These are phyloP conservation scores for Trametes punicea DNA, from an alignment of 768 basidiomycete species.

Conservation along the genomic window DNA sequence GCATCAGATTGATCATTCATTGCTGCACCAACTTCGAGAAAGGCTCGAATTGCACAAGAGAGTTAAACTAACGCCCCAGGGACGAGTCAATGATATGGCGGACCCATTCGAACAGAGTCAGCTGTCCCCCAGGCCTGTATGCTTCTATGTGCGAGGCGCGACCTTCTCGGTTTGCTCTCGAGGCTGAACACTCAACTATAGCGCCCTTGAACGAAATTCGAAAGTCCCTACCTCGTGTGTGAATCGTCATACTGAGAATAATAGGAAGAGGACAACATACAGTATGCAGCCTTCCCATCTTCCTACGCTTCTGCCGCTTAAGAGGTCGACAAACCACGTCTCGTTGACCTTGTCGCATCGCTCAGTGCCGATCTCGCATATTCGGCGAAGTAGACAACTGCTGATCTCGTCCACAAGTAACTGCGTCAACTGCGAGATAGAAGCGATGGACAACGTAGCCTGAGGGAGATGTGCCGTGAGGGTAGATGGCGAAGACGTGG, in stretches of 20 bases:
- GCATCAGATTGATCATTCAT: background rate
- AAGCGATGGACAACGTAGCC: conserved; percentile 69
- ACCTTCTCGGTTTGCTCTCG: conserved; percentile 20
- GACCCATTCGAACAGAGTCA: conserved; percentile 55
- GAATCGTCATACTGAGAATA: background rate
- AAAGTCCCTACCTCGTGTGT: conserved; percentile 50
- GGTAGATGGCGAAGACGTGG: conserved; percentile 70
- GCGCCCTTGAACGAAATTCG: conserved; percentile 51
- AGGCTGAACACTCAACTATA: conserved; percentile 56
- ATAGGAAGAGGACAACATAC: conserved; percentile 44
- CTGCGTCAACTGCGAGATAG: conserved; percentile 72
- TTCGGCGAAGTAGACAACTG: conserved; percentile 60
- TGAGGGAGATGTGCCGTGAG: conserved; percentile 78
- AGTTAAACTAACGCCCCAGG: conserved; percentile 2
- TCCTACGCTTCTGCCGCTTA: conserved; percentile 60
- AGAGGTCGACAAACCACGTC: conserved; percentile 76
- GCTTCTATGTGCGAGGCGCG: conserved; percentile 36
- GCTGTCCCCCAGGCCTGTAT: conserved; percentile 32
- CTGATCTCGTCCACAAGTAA: conserved; percentile 78
- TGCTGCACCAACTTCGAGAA: background rate
- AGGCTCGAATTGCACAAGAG: background rate
- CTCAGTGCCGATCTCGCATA: conserved; percentile 63
- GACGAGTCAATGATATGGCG: conserved; percentile 40
- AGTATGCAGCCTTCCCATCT: conserved; percentile 78
- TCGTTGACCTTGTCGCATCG: conserved; percentile 48